Conservation (phyloP, 1,139 yeast species). For the Saccharomycopsis crataegensis region DNA sequence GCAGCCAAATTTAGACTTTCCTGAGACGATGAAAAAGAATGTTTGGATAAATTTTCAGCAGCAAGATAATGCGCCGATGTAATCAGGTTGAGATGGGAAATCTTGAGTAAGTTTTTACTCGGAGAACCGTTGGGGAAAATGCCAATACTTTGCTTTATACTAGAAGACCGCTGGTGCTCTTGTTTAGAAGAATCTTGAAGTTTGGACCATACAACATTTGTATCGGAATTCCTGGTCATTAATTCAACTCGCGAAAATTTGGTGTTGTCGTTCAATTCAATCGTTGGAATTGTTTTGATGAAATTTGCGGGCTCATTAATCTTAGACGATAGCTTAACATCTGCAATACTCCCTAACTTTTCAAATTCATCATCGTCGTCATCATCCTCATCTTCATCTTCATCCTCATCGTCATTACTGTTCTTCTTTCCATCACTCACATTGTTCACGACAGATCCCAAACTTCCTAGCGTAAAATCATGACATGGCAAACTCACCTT, state of each 20-base stretch:
- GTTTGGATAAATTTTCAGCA: slow-evolving; percentile 7
- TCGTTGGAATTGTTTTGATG: slow-evolving; percentile 14
- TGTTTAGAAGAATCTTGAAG: background rate
- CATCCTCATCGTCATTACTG: background rate
- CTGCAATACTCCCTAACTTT: background rate
- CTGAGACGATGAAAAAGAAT: slow-evolving; percentile 9
- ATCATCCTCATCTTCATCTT: background rate
- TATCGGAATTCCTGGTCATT: slow-evolving; percentile 1
- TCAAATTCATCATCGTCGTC: background rate
- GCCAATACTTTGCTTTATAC: background rate
- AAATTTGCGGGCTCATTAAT: slow-evolving; percentile 6
- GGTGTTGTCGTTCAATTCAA: slow-evolving; percentile 7
- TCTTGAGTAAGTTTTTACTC: background rate
- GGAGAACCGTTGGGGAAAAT: background rate
- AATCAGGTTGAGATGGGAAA: background rate
- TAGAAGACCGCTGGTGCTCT: no score
- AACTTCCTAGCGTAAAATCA: slow-evolving; percentile 6
- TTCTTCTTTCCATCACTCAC: background rate
- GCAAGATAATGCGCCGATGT: slow-evolving; percentile 8
- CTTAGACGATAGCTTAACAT: background rate
- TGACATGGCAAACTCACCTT: slow-evolving; percentile 16
- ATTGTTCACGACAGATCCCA: background rate
- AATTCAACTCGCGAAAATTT: slow-evolving; percentile 14
- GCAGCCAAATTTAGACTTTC: background rate
- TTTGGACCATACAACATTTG: background rate